Evolutionary conservation across 208 protist species (phyloP), one percentile per base, ranked within the genome.

Genomic region (Crithidia bombi): DNA sequence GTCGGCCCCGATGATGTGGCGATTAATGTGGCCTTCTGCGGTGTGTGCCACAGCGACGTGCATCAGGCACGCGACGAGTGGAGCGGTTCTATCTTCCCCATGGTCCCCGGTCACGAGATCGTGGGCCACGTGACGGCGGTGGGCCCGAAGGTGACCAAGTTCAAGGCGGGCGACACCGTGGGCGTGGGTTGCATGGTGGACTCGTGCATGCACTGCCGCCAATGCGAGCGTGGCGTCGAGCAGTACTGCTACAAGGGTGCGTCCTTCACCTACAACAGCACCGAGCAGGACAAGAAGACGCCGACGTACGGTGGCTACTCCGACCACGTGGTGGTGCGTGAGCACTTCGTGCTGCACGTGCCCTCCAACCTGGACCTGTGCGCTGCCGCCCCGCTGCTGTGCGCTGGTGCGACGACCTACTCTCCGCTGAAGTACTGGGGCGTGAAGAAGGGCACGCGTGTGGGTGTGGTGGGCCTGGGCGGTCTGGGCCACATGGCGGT

Each of bases 401-500:
- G 94, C 77, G 94, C 94, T 30, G 94, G 94, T 64, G 87, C 94
- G 65, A 97, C 94, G 10, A 89, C 86, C 10, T 97, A 86, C 73
- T 92, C 87, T 11, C n/a, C 90, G 41, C 74, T 97, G 52, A 74
- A 69, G 47, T 74, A 92, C 77, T 91, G 78, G 73, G 75, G 80
- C 38, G 78, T 91, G 65, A 87, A 79, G 54, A 28, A 65, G 43
- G 90, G 89, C 51, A 70, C 59, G n/a, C 73, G 75, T 30, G 85
- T 97, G 10, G 88, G 85, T 30, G 82, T 97, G 46, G 78, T 92
- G 19, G 93, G 93, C 41, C 72, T 97, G 15, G 93, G 93, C 56
- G 93, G 93, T 3, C 83, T 97, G 12, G 93, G 93, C n/a, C 92
- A 97, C 83, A 87, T 97, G 75, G 92, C 85, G 6, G 81, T 98